These are phyloP conservation scores for Orychophragmus violaceus DNA, from an alignment of 345 rosid species.

Conservation along the genomic window DNA sequence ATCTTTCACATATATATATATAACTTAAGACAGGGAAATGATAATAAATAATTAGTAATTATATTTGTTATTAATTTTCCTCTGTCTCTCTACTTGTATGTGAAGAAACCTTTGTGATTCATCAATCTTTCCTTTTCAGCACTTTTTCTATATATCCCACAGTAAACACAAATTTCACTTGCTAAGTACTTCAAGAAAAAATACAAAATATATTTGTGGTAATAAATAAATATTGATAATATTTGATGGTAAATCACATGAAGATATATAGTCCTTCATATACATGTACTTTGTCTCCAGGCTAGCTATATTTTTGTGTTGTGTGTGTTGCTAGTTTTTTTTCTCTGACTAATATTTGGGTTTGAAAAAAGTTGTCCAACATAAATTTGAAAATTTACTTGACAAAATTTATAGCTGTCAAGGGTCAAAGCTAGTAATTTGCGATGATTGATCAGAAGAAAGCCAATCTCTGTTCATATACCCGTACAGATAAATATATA, in stretches of 20 bases:
- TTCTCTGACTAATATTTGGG: slow-evolving; percentile 1
- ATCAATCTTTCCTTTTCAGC: slow-evolving; percentile 26
- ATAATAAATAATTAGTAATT: neutral
- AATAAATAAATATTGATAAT: slow-evolving; percentile 18
- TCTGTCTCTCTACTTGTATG: slow-evolving; percentile 55
- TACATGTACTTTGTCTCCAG: slow-evolving; percentile 37
- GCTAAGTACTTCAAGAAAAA: neutral
- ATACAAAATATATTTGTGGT: neutral
- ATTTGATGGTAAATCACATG: slow-evolving; percentile 30
- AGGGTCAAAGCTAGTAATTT: slow-evolving; percentile 16
- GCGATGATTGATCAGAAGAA: neutral
- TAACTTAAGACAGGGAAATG: neutral
- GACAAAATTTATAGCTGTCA: slow-evolving; percentile 26
- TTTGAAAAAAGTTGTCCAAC: slow-evolving; percentile 24
- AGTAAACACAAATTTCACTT: slow-evolving; percentile 24
- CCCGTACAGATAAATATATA: neutral
- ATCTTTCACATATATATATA: too few species aligned
- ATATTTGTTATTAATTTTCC: slow-evolving; percentile 33
- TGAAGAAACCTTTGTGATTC: slow-evolving; percentile 62
- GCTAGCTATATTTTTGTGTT: slow-evolving; percentile 24
- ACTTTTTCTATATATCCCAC: slow-evolving; percentile 17
- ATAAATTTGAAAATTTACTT: slow-evolving; percentile 15
- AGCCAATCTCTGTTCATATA: neutral
- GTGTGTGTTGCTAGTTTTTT: neutral
- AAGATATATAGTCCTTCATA: slow-evolving; percentile 56